A percentile compares a stretch with the other conserved stretches of the same genome.
These are phyloP conservation scores for Chlorella sp. DNA, from an alignment of 139 green algal genomes.

Conservation along the genomic window DNA sequence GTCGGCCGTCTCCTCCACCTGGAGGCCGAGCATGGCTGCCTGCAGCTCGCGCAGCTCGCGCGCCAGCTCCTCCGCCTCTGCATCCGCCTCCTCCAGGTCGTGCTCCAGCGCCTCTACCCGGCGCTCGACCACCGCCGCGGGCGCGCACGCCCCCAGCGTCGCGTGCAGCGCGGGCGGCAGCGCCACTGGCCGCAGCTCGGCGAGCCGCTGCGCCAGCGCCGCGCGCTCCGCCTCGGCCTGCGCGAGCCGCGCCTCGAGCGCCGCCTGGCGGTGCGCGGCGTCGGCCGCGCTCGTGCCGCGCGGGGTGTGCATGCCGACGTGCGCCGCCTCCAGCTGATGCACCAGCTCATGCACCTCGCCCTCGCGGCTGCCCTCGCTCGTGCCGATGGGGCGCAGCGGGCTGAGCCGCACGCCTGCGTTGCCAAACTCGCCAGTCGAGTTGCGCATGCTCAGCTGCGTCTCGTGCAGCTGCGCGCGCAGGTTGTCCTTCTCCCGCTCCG, in stretches of 20 bases:
- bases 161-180: slow-evolving; percentile 8
- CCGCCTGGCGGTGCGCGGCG: not conserved
- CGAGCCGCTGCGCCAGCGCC: not conserved
- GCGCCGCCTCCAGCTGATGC: slow-evolving; percentile 3
- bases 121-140: not conserved
- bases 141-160: not conserved
- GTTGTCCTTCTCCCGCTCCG: slow-evolving; percentile 13
- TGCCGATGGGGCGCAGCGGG: not conserved
- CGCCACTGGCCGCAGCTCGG: not conserved
- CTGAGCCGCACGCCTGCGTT: slow-evolving; percentile 7
- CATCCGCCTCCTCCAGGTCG: no score
- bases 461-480: slow-evolving; percentile 33
- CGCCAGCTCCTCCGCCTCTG: no score
- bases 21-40: no score
- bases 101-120: not conserved
- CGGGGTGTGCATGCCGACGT: not conserved
- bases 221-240: not conserved
- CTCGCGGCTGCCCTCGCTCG: not conserved
- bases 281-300: not conserved
- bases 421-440: slow-evolving; percentile 30
- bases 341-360: slow-evolving; percentile 12
- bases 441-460: slow-evolving; percentile 34
- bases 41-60: no score
- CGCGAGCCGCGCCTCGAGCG: slow-evolving; percentile 2
- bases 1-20: no score